These are phyloP conservation scores for Neoarthrinium moseri DNA, from an alignment of 2,329 filamentous ascomycete genomes.

Conservation along the genomic window DNA sequence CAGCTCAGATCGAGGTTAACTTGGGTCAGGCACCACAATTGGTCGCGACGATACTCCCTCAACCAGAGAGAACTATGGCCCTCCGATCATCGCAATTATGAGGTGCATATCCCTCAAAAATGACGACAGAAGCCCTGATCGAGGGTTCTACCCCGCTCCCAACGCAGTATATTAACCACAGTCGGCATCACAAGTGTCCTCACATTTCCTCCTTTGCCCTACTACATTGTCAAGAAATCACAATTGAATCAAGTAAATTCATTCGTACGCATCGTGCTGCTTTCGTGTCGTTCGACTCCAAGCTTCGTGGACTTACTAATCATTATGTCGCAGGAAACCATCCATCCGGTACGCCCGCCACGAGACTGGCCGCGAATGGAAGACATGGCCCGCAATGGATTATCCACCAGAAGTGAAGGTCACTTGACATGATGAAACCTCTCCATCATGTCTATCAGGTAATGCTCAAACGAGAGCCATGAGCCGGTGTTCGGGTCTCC, in stretches of 20 bases:
- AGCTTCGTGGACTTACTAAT: conserved; percentile 1
- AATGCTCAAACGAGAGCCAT: conserved; percentile 32
- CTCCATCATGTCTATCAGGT: conserved; percentile 28
- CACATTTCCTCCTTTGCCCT: too few relatives aligned
- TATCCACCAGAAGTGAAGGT: conserved; percentile 10
- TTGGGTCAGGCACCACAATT: conserved; percentile 3
- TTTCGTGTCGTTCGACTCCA: not conserved
- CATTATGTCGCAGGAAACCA: not conserved
- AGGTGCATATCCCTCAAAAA: not conserved
- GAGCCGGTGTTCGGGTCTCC: conserved; percentile 35
- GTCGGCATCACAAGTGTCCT: too few relatives aligned
- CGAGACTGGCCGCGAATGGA: conserved; percentile 8
- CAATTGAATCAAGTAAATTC: not conserved
- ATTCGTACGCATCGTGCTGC: conserved; percentile 6
- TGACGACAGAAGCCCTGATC: conserved; percentile 4
- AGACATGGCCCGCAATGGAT: conserved; percentile 10
- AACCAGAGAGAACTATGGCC: not conserved
- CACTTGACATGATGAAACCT: conserved; percentile 5
- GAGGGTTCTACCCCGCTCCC: conserved; percentile 8
- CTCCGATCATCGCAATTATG: conserved; percentile 5
- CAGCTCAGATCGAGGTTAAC: not conserved
- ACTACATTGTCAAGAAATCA: too few relatives aligned
- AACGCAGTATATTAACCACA: not conserved
- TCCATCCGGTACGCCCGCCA: conserved; percentile 10
- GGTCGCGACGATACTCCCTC: not conserved